Conservation (phyloP, 352 stramenopile genomes). For the Aphanomyces cochlioides region DNA sequence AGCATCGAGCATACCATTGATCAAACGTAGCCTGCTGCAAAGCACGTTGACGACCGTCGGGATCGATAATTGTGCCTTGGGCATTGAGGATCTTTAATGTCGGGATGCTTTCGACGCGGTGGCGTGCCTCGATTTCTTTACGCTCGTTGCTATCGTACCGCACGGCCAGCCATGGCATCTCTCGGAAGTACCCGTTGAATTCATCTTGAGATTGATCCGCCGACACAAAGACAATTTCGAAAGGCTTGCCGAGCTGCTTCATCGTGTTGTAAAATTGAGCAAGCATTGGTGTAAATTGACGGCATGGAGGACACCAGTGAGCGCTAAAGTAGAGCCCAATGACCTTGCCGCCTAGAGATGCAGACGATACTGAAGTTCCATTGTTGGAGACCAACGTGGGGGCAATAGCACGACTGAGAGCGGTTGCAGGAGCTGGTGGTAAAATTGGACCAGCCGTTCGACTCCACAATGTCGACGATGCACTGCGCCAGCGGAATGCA, state of each 20-base stretch:
- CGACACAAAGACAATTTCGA: constrained; percentile 89
- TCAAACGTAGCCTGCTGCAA: constrained; percentile 18
- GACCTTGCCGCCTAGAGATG: constrained; percentile 19
- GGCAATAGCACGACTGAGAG: constrained; percentile 10
- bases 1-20: constrained; percentile 19
- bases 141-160: constrained; percentile 43
- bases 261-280: constrained; percentile 88
- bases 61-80: constrained; percentile 14
- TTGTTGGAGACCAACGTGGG: not conserved
- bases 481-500: constrained; percentile 11
- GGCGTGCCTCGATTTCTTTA: constrained; percentile 8
- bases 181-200: constrained; percentile 89
- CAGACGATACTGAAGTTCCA: not conserved
- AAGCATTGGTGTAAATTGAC: constrained; percentile 92
- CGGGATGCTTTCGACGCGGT: constrained; percentile 16
- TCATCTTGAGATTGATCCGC: constrained; percentile 64
- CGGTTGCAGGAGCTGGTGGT: constrained; percentile 4
- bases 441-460: constrained; percentile 8
- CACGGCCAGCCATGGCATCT: constrained; percentile 92
- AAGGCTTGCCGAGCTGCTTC: constrained; percentile 76
- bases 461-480: not conserved
- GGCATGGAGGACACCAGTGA: constrained; percentile 93
- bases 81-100: constrained; percentile 27
- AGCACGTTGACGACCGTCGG: constrained; percentile 16
- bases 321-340: constrained; percentile 95